Evolutionary conservation across 169 alveolate species (phyloP).

Genomic region (Cryptosporidium sp.): DNA sequence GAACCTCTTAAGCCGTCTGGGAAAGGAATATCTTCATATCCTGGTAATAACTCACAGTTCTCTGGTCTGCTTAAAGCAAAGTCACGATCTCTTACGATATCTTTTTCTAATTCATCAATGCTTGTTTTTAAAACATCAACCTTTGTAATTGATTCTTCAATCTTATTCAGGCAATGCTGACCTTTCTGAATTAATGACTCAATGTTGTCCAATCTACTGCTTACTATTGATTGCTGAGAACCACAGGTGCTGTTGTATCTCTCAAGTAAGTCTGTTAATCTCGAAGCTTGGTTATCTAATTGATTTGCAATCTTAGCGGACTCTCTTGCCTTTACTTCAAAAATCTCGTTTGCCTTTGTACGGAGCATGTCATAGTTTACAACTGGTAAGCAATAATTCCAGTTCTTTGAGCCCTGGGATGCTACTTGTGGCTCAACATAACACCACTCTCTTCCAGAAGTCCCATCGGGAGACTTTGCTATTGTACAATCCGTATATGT

Average conservation of each 20-base stretch:
- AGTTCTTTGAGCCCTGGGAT: conserved; percentile 88
- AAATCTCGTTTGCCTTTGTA: conserved; percentile 80
- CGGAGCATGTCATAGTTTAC: conserved; percentile 84
- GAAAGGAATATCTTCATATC: conserved; percentile 81
- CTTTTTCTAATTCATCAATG: conserved; percentile 81
- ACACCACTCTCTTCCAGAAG: conserved; percentile 91
- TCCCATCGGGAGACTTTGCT: conserved; percentile 91
- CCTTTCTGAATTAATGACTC: conserved; percentile 73
- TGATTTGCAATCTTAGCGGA: conserved; percentile 72
- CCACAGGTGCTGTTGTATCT: conserved; percentile 72
- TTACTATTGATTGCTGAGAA: conserved; percentile 71
- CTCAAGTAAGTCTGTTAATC: conserved; percentile 57
- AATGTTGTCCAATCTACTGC: conserved; percentile 68
- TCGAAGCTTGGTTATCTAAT: conserved; percentile 66
- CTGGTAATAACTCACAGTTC: conserved; percentile 81
- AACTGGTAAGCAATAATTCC: conserved; percentile 90
- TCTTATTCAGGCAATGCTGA: conserved; percentile 79
- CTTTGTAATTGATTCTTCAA: conserved; percentile 81
- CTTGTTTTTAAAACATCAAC: conserved; percentile 81
- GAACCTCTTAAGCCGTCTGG: conserved; percentile 85
- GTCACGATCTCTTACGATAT: conserved; percentile 78
- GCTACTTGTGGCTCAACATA: conserved; percentile 90
- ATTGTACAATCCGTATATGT: conserved; percentile 90
- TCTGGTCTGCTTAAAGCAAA: conserved; percentile 77
- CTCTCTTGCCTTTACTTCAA: conserved; percentile 63